phyloP scores from a whole-genome alignment of 306 rosid species.

The Oemleria cerasiformis region DNA sequence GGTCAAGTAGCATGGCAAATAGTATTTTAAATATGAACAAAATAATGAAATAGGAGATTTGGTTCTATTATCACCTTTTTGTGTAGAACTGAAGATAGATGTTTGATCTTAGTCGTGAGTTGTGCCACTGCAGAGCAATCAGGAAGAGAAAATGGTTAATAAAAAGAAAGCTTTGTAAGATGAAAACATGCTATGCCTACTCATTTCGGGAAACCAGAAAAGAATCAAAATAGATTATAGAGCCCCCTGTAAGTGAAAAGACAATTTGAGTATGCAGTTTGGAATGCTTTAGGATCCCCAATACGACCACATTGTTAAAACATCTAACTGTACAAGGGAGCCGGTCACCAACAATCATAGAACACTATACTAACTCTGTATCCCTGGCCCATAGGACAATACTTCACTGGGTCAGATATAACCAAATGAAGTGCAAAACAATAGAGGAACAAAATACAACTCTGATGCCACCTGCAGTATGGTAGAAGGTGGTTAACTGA shows the following conservation, averaged over 20 bases:
- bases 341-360: neutral
- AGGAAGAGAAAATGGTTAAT: conserved; percentile 13
- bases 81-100: conserved; percentile 69
- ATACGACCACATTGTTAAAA: neutral
- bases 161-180: neutral
- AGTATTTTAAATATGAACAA: neutral
- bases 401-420: neutral
- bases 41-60: neutral
- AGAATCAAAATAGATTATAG: neutral
- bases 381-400: neutral
- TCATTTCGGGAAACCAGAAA: neutral
- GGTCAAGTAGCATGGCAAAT: neutral
- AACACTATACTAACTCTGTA: neutral
- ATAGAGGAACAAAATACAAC: neutral
- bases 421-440: neutral
- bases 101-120: conserved; percentile 84
- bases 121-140: conserved; percentile 69
- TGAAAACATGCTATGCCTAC: neutral
- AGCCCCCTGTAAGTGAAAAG: neutral
- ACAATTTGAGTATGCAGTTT: neutral
- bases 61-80: conserved; percentile 63
- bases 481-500: neutral
- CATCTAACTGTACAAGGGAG: neutral
- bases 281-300: neutral
- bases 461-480: neutral